A percentile compares a stretch with the other conserved stretches of the same genome.
phyloP scores from a whole-genome alignment of 345 rosid genomes.

The Acer saccharum region DNA sequence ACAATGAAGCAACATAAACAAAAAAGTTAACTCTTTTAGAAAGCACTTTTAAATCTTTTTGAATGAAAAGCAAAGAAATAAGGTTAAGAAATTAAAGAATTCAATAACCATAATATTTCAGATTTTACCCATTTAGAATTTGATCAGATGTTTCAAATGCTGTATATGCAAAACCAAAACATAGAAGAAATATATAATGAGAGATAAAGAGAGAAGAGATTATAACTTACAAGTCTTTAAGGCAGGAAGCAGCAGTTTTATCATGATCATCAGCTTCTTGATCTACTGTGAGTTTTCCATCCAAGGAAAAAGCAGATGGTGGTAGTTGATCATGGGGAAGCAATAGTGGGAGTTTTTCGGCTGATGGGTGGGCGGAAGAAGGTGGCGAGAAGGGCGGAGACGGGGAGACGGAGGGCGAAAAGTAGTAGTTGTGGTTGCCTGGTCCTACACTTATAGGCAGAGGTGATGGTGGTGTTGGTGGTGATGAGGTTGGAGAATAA shows the following conservation, averaged over 20 bases:
- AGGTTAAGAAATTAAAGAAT: background rate
- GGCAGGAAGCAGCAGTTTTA: slow-evolving; percentile 32
- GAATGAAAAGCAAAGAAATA: background rate
- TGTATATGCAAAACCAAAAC: background rate
- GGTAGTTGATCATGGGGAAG: background rate
- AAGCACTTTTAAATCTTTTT: too few species aligned
- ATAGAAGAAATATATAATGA: background rate
- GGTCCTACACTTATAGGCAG: slow-evolving; percentile 59
- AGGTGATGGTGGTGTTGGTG: slow-evolving; percentile 67
- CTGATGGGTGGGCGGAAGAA: slow-evolving; percentile 29
- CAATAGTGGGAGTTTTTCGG: slow-evolving; percentile 46
- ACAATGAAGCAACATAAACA: background rate
- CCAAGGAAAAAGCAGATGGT: slow-evolving; percentile 44
- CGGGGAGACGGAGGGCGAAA: slow-evolving; percentile 44
- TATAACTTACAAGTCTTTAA: slow-evolving; percentile 50
- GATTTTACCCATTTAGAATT: background rate
- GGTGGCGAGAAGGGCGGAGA: slow-evolving; percentile 56
- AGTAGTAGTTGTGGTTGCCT: slow-evolving; percentile 40
- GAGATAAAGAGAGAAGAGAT: background rate
- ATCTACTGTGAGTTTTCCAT: slow-evolving; percentile 14
- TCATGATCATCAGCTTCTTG: slow-evolving; percentile 10
- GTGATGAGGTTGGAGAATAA: slow-evolving; percentile 41
- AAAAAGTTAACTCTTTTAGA: too few species aligned
- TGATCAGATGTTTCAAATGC: too few species aligned
- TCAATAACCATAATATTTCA: background rate